These are phyloP conservation scores for Rhynchospora breviuscula DNA, from an alignment of 176 grass and related monocot species.

Conservation along the genomic window DNA sequence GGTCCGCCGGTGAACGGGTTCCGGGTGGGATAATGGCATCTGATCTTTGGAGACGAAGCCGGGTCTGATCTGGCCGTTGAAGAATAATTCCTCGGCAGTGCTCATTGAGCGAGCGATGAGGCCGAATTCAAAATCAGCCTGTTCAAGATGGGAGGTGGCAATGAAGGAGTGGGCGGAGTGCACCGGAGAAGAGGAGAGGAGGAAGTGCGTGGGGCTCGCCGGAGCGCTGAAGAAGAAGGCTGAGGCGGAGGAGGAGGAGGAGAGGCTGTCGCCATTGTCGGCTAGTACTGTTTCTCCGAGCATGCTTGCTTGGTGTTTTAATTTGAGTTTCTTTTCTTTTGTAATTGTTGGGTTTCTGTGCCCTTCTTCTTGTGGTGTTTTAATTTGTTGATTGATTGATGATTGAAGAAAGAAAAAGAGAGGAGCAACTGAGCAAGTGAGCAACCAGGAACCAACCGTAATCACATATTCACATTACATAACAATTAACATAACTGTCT, in stretches of 20 bases:
- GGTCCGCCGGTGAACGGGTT: constrained; percentile 21
- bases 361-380: not conserved
- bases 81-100: constrained; percentile 38
- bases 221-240: constrained; percentile 40
- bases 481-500: not conserved
- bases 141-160: not conserved
- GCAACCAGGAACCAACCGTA: not conserved
- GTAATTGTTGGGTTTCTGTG: not conserved
- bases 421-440: too few species aligned
- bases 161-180: not conserved
- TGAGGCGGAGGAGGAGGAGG: not conserved
- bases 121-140: constrained; percentile 26
- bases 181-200: constrained; percentile 26
- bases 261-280: not conserved
- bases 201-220: constrained; percentile 35
- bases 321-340: not conserved
- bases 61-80: constrained; percentile 31
- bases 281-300: not conserved
- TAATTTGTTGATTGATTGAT: not conserved
- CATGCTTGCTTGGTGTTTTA: not conserved
- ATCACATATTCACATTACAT: not conserved
- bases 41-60: constrained; percentile 1
- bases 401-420: not conserved
- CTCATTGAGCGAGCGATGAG: constrained; percentile 20
- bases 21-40: not conserved